Conservation (phyloP, 2,329 filamentous ascomycete species). For the Claviceps digitariae region DNA sequence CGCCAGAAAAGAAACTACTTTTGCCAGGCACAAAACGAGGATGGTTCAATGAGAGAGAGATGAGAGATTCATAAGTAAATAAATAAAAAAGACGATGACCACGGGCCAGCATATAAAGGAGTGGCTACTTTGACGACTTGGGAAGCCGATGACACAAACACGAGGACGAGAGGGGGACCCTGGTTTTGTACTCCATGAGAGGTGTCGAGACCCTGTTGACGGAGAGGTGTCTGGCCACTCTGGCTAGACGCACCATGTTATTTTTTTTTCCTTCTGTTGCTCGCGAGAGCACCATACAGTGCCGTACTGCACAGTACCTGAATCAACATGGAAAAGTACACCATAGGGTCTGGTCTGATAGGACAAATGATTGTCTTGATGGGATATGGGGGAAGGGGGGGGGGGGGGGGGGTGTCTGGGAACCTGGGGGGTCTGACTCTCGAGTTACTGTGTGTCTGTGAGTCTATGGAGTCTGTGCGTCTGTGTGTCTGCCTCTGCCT, state of each 20-base stretch:
- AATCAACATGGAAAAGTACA: slow-evolving; percentile 16
- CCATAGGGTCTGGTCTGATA: slow-evolving; percentile 13
- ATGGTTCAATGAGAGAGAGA: not conserved
- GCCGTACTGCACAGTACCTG: slow-evolving; percentile 12
- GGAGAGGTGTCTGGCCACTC: slow-evolving; percentile 10
- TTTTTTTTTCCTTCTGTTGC: slow-evolving; percentile 12
- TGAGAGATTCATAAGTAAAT: too few relatives aligned
- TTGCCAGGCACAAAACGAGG: not conserved
- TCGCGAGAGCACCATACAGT: slow-evolving; percentile 2
- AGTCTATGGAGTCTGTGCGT: slow-evolving; percentile 16
- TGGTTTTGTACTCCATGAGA: slow-evolving; percentile 19
- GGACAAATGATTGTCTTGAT: slow-evolving; percentile 20
- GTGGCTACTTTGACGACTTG: slow-evolving; percentile 5
- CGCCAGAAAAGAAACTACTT: too few relatives aligned
- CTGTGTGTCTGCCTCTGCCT: slow-evolving; percentile 20
- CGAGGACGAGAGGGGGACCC: slow-evolving; percentile 12
- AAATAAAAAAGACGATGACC: too few relatives aligned
- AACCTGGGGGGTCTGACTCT: too few relatives aligned
- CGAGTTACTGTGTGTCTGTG: too few relatives aligned
- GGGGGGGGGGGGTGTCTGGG: slow-evolving; percentile 11
- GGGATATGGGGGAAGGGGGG: slow-evolving; percentile 13
- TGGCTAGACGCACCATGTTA: slow-evolving; percentile 15
- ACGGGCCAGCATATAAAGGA: slow-evolving; percentile 8
- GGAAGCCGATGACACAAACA: slow-evolving; percentile 11
- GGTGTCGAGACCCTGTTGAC: slow-evolving; percentile 14